Evolutionary conservation across 179 eudicot genomes (phyloP).

Genomic region (Beta macrorhiza): DNA sequence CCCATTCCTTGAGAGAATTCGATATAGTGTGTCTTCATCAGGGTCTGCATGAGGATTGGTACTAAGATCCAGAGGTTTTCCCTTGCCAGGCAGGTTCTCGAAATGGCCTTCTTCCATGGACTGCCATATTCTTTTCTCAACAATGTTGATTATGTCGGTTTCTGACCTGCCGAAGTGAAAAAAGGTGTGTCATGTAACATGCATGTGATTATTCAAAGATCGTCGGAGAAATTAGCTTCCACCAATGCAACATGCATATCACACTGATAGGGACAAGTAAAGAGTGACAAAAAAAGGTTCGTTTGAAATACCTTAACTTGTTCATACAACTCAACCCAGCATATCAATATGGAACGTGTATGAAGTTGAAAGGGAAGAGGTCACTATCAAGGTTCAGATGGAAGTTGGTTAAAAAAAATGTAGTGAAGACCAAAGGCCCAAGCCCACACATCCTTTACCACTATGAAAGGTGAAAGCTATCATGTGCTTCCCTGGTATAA

Average conservation of each 20-base stretch:
- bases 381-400: not conserved
- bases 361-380: not conserved
- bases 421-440: not conserved
- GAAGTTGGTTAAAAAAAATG: not conserved
- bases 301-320: not conserved
- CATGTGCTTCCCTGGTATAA: not conserved
- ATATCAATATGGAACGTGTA: not conserved
- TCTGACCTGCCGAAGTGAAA: conserved; percentile 55
- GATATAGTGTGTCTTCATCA: conserved; percentile 80
- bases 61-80: conserved; percentile 67
- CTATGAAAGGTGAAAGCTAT: not conserved
- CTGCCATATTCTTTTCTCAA: conserved; percentile 81
- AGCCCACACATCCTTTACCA: not conserved
- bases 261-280: not conserved
- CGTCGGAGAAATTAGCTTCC: not conserved
- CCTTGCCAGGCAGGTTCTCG: conserved; percentile 85
- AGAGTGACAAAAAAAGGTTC: not conserved
- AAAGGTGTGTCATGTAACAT: not conserved
- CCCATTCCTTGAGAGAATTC: conserved; percentile 71
- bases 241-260: not conserved
- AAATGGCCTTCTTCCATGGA: conserved; percentile 94
- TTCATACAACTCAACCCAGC: not conserved
- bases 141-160: conserved; percentile 72
- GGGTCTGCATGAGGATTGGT: conserved; percentile 87
- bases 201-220: not conserved